phyloP scores from a whole-genome alignment of 2,329 filamentous ascomycete species.

The Ophiostoma sp. region DNA sequence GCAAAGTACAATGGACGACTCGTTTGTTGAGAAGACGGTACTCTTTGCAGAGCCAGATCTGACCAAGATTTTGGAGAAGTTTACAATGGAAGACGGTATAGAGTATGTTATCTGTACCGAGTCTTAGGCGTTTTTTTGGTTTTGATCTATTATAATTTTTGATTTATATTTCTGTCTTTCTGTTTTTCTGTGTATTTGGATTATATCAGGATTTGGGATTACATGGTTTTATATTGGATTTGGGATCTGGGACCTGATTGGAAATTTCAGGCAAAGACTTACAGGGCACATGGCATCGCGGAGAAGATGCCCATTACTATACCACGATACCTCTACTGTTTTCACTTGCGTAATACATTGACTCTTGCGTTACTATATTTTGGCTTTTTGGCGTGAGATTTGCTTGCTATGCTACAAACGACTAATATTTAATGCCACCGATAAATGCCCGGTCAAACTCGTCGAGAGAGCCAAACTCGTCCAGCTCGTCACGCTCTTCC shows the following conservation, averaged over 20 bases:
- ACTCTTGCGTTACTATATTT: neutral
- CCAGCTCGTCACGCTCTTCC: conserved; percentile 7
- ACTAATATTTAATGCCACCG: neutral
- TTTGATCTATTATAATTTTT: neutral
- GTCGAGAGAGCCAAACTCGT: conserved; percentile 16
- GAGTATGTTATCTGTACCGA: conserved; percentile 23
- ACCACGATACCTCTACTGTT: conserved; percentile 20
- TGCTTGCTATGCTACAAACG: neutral
- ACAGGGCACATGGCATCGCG: conserved; percentile 9
- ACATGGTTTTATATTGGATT: neutral
- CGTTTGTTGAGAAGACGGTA: conserved; percentile 19
- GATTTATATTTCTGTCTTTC: neutral
- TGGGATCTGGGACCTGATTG: neutral
- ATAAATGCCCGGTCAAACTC: neutral
- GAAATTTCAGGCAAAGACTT: conserved; percentile 19
- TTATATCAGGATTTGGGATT: neutral
- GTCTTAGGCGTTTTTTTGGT: conserved; percentile 14
- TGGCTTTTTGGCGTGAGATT: neutral
- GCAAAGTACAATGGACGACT: conserved; percentile 12
- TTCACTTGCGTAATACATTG: conserved; percentile 11
- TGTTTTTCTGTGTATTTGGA: neutral
- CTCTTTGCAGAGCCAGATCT: conserved; percentile 24
- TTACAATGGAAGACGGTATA: conserved; percentile 24
- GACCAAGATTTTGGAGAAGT: conserved; percentile 23
- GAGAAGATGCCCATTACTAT: conserved; percentile 10